phyloP scores from a whole-genome alignment of 2,329 filamentous ascomycete genomes.

The Elsinoe batatas region DNA sequence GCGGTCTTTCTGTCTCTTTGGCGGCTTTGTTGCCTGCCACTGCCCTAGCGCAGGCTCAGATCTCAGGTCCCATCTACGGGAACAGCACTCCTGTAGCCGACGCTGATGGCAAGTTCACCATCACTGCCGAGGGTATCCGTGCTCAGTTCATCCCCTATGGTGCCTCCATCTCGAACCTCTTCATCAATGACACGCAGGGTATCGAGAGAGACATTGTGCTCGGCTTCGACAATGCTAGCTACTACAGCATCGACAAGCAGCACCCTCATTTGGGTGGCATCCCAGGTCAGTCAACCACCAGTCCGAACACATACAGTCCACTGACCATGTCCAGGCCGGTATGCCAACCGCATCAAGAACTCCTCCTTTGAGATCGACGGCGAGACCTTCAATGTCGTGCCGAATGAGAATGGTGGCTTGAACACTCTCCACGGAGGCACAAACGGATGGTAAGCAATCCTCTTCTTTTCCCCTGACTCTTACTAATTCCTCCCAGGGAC shows the following conservation, averaged over 20 bases:
- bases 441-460: constrained; percentile 40
- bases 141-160: constrained; percentile 66
- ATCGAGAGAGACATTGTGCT: constrained; percentile 60
- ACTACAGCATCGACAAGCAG: constrained; percentile 54
- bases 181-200: constrained; percentile 60
- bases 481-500: constrained; percentile 48
- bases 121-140: constrained; percentile 55
- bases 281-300: constrained; percentile 39
- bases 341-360: constrained; percentile 67
- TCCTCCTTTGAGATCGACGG: constrained; percentile 44
- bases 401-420: constrained; percentile 42
- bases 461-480: constrained; percentile 48
- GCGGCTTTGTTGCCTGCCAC: constrained; percentile 19
- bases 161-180: constrained; percentile 60
- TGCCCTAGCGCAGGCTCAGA: constrained; percentile 12
- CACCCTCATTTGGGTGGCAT: constrained; percentile 66
- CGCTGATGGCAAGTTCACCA: constrained; percentile 55
- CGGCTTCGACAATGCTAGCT: constrained; percentile 66
- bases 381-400: constrained; percentile 37
- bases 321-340: constrained; percentile 39
- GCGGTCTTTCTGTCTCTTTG: constrained; percentile 8
- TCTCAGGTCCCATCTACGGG: constrained; percentile 9
- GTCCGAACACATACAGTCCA: not conserved
- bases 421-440: constrained; percentile 43
- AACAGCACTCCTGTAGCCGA: constrained; percentile 16